Percentiles rank a stretch among this genome's conserved stretches.
These are phyloP conservation scores for Nothopassalora personata DNA, from an alignment of 2,329 filamentous ascomycete species.

Conservation along the genomic window DNA sequence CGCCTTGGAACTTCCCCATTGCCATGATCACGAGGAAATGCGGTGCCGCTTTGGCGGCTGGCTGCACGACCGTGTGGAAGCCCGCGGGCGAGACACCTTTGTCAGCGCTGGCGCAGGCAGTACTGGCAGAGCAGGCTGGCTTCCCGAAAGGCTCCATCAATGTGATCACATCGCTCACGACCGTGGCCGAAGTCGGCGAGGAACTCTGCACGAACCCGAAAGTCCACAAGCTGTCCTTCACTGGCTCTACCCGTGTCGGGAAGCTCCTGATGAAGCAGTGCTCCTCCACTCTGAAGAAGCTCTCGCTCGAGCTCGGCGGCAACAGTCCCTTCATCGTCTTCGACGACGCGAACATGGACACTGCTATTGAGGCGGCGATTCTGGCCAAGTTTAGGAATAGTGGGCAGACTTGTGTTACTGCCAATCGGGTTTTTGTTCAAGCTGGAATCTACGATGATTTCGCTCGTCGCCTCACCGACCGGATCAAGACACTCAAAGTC, in stretches of 20 bases:
- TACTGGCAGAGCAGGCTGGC: conserved; percentile 28
- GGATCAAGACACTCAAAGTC: conserved; percentile 17
- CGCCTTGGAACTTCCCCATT: conserved; percentile 31
- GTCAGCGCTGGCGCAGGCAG: conserved; percentile 24
- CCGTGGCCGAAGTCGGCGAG: conserved; percentile 20
- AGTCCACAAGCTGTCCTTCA: conserved; percentile 32
- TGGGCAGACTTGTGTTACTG: conserved; percentile 31
- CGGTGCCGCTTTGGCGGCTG: conserved; percentile 32
- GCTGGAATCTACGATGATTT: conserved; percentile 50
- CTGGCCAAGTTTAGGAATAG: conserved; percentile 26
- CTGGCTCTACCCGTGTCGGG: conserved; percentile 29
- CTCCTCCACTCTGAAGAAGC: conserved; percentile 26
- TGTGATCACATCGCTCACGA: conserved; percentile 22
- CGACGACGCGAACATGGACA: conserved; percentile 30
- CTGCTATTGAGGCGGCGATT: conserved; percentile 25
- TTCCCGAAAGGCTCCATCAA: conserved; percentile 27
- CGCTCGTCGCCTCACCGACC: conserved; percentile 49
- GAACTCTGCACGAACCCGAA: conserved; percentile 19
- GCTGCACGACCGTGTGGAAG: conserved; percentile 32
- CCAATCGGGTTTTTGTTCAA: conserved; percentile 51
- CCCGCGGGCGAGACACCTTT: conserved; percentile 31
- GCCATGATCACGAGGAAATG: conserved; percentile 38
- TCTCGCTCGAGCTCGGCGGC: conserved; percentile 30
- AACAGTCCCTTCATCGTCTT: conserved; percentile 34
- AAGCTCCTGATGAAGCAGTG: conserved; percentile 26